Conservation (phyloP, 1,284 basidiomycete species). For the Malassezia sympodialis region DNA sequence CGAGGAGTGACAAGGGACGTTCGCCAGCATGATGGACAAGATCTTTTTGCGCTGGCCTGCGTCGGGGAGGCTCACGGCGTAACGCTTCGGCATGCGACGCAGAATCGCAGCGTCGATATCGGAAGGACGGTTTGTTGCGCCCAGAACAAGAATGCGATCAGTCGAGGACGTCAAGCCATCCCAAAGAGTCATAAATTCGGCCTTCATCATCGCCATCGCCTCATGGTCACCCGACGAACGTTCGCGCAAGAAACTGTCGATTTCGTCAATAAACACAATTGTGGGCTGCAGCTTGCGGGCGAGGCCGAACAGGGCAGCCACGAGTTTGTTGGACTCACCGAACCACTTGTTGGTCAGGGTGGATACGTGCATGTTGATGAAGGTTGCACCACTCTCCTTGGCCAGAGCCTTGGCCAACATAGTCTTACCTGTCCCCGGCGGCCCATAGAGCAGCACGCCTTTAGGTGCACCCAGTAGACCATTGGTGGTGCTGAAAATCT, state of each 20-base stretch:
- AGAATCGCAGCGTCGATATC: constrained; percentile 94
- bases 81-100: constrained; percentile 95
- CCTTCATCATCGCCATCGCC: constrained; percentile 98
- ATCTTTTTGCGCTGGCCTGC: constrained; percentile 75
- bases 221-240: constrained; percentile 81
- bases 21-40: constrained; percentile 61
- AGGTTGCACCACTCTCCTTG: constrained; percentile 88
- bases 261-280: constrained; percentile 74
- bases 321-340: constrained; percentile 95
- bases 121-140: constrained; percentile 86
- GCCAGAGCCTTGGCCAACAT: constrained; percentile 51
- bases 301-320: constrained; percentile 65
- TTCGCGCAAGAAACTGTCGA: constrained; percentile 81
- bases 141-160: constrained; percentile 77
- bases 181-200: constrained; percentile 99
- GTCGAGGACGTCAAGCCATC: constrained; percentile 80
- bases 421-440: constrained; percentile 50
- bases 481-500: constrained; percentile 62
- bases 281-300: constrained; percentile 64
- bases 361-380: constrained; percentile 55
- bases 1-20: constrained; percentile 54
- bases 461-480: constrained; percentile 56
- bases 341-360: constrained; percentile 65
- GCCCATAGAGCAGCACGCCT: constrained; percentile 52
- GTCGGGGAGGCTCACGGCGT: constrained; percentile 74